Base-by-base conservation (phyloP, 495 filamentous ascomycete genomes). In the Penicillium salamii region DNA sequence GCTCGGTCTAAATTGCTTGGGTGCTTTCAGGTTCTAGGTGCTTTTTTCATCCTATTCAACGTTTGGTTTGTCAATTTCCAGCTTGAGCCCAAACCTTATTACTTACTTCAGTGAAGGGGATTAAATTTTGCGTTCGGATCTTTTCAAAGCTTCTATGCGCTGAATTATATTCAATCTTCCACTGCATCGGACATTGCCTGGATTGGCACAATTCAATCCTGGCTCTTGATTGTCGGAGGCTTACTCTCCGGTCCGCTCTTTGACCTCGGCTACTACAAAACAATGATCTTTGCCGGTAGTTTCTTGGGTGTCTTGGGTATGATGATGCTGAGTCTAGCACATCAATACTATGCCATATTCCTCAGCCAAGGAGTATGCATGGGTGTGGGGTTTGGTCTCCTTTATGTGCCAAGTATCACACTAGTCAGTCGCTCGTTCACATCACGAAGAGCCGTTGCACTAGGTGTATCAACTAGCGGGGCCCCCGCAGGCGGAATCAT, bases 401-500 rank as follows among this genome's bases (percentile, higher is more conserved):
- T 76, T 13, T 79, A 71, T 39, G 57, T 73, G 3, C 72, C 72
- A 2, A 61, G 55, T n/a, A 50, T 79, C 2, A 57, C 71, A 1
- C 47, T 77, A n/a, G 50, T 78, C 3, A 52, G 65, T 7, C 61
- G 57, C 0, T 72, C 62, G 24, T 81, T 79, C 51, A 49, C 33
- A 52, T 45, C 18, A 46, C 61, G 50, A 52, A 47, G 51, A 46
- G 73, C 37, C 19, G 20, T 82, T n/a, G 75, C 78, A 0, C 58
- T 70, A 2, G 80, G 80, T 2, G 52, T 79, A 5, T 54, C 67
- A 3, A 50, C 69, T 1, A 65, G 65, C 5, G 68, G 78, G 5
- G 68, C 71, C 5, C 66, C 63, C 5, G 17, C 62, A 23, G 79
- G 79, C 6, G 77, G 79, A 3, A 65, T 81, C 32, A 71, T 82